Percentiles rank a stretch among this genome's conserved stretches.
Conservation (phyloP, 176 grass and related monocot genomes). For the Alopecurus myosuroides region DNA sequence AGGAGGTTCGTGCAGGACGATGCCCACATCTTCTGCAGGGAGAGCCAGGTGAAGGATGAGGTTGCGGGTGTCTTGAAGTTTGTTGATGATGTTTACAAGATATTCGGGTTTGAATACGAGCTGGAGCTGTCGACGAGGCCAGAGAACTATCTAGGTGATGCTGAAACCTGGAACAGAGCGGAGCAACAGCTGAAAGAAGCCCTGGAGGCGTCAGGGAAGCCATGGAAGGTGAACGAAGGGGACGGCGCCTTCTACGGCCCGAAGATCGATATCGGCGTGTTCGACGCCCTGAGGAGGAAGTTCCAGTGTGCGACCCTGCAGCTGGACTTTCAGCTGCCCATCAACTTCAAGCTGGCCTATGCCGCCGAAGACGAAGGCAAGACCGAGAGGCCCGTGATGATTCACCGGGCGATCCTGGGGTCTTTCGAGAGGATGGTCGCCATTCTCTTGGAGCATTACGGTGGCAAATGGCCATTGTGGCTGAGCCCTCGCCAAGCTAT, state of each 20-base stretch:
- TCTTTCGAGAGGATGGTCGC: constrained; percentile 84
- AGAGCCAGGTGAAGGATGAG: constrained; percentile 91
- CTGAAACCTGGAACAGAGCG: constrained; percentile 92
- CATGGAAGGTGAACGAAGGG: constrained; percentile 97
- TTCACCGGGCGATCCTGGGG: constrained; percentile 68
- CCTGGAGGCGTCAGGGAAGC: constrained; percentile 78
- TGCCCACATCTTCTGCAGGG: constrained; percentile 94
- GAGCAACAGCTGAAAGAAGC: constrained; percentile 80
- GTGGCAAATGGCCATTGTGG: constrained; percentile 98
- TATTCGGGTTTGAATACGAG: constrained; percentile 95
- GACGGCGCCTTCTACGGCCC: constrained; percentile 97
- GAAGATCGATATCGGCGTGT: constrained; percentile 73
- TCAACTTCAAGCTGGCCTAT: constrained; percentile 78
- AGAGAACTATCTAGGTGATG: constrained; percentile 71
- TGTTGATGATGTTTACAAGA: constrained; percentile 68
- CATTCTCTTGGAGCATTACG: constrained; percentile 97
- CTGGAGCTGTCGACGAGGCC: constrained; percentile 71
- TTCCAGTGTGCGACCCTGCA: constrained; percentile 94
- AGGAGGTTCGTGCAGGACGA: constrained; percentile 96
- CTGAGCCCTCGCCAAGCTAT: constrained; percentile 93
- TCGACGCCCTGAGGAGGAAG: constrained; percentile 90
- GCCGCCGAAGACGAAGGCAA: constrained; percentile 83
- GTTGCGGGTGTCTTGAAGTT: constrained; percentile 79
- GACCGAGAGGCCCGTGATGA: constrained; percentile 88
- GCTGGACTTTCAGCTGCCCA: constrained; percentile 90